A percentile compares a stretch with the other conserved stretches of the same genome.
Evolutionary conservation across 2,329 filamentous ascomycete species (phyloP).

Genomic region (Pseudophaeomoniella oleicola): DNA sequence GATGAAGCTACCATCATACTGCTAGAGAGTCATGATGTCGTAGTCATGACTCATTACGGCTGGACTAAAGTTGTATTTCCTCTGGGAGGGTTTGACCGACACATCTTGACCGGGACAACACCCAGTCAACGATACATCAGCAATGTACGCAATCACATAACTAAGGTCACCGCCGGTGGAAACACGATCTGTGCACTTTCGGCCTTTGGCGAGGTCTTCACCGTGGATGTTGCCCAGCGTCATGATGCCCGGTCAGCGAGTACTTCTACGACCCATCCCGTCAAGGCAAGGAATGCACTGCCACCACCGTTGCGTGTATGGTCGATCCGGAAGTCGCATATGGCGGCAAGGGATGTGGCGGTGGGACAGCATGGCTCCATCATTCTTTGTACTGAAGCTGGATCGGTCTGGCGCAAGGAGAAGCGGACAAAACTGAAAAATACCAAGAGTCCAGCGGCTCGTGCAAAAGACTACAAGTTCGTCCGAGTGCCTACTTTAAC

Average conservation of each 20-base stretch:
- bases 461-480: conserved; percentile 87
- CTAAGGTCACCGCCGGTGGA: conserved; percentile 66
- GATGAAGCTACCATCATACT: conserved; percentile 79
- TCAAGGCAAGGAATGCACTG: conserved; percentile 73
- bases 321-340: conserved; percentile 70
- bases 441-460: conserved; percentile 34
- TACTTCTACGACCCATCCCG: conserved; percentile 79
- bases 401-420: conserved; percentile 82
- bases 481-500: conserved; percentile 79
- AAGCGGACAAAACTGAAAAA: conserved; percentile 71
- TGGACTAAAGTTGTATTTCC: conserved; percentile 86
- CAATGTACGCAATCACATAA: conserved; percentile 52
- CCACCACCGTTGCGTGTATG: conserved; percentile 70
- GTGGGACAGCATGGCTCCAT: conserved; percentile 89
- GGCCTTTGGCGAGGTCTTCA: conserved; percentile 73
- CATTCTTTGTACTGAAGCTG: conserved; percentile 82
- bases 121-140: conserved; percentile 43
- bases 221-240: conserved; percentile 59
- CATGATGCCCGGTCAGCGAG: conserved; percentile 44
- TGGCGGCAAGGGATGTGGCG: conserved; percentile 73
- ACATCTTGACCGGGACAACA: conserved; percentile 39
- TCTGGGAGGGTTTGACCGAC: conserved; percentile 56
- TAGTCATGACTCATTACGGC: conserved; percentile 89
- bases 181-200: conserved; percentile 87
- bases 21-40: conserved; percentile 75